Evolutionary conservation across 108 stramenopile genomes (phyloP), one percentile per base, ranked within the genome.

Genomic region (Stephanodiscus minutulus): DNA sequence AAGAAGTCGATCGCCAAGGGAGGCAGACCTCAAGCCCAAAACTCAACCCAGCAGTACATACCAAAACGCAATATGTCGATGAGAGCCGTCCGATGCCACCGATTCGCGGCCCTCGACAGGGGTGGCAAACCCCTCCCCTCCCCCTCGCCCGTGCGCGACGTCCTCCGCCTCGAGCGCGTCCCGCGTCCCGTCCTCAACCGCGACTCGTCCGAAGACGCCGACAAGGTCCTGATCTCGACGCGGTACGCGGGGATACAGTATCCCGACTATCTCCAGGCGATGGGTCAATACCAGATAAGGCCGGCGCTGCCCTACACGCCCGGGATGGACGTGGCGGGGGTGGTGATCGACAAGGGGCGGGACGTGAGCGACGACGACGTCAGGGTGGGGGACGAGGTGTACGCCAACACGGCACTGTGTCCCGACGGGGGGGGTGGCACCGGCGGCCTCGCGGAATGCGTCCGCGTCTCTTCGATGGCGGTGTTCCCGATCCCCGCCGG

Each of bases 201-300:
- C 70, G 33, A 60, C 8, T 17, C 52, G 27, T 53, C 35, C 58
- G 54, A 55, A 39, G 74, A 75, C 35, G 36, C 59, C 17, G 63
- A 70, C 29, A 50, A 73, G 17, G 83, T 90, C 22, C 61, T 87
- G 46, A 84, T 90, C 50, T 61, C 79, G 15, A 76, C 81, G 12
- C 68, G 82, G 25, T 90, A 84, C 64, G 85, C 75, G 11, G 88
- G 88, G n/a, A 70, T 90, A 7, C 88, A 90, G 72, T 90, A 90
- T 72, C 88, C 88, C 20, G 88, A 90, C 53, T 85, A 83, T 27
- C 57, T 90, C 0, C 88, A 90, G 72, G 86, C 85, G 0, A 74
- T 74, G 49, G 88, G 88, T 24, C 43, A 84, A 27, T 90, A 90
- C 71, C 88, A 90, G 60, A 74, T 87, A n/a, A 57, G 66, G 35